Base-by-base conservation (phyloP, 148 eudicot species). In the Cornus controversa region DNA sequence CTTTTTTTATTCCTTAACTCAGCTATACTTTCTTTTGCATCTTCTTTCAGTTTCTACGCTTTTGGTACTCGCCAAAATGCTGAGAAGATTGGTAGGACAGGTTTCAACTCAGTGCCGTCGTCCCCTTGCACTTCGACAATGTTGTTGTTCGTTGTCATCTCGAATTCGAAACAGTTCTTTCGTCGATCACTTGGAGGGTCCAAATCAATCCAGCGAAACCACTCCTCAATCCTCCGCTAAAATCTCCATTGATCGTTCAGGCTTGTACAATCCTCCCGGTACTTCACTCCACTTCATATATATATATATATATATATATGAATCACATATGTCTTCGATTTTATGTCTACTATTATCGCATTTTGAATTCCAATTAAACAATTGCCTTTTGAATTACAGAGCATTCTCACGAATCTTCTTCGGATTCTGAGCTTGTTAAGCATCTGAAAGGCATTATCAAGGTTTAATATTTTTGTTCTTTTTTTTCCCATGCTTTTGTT, bases 341-440 rank as follows among this genome's bases (percentile, higher is more conserved):
- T 2, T 3, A 60, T 2, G 64, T 18, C 24, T 60, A n/a, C 24
- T 20, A 28, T 31, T 31, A 31, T 31, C 1, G 34, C 34, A 1
- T 31, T 31, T 31, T 31, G 34, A 31, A 14, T 34, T 77, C 23
- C 14, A 18, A 31, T 42, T 2, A 7, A 13, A 50, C 45, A 40
- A 0, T 71, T 66, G 50, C 20, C 26, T 75, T 50, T 40, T 66
- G 47, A 62, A 27, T 82, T 77, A 58, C 89, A 93, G 99, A 89
- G 75, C 99, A 95, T 79, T 88, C 88, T 62, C 97, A 95, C 83
- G 98, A 76, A 75, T 84, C 89, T 23, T 77, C 80, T 58, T 66
- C 90, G 37, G 99, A 93, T 82, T 90, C 98, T 66, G 99, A 91
- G 90, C 94, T 96, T 42, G 97, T 89, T 79, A 93, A 90, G 89